Base-by-base conservation (phyloP, 2,329 filamentous ascomycete genomes). In the Tolypocladium inflatum region DNA sequence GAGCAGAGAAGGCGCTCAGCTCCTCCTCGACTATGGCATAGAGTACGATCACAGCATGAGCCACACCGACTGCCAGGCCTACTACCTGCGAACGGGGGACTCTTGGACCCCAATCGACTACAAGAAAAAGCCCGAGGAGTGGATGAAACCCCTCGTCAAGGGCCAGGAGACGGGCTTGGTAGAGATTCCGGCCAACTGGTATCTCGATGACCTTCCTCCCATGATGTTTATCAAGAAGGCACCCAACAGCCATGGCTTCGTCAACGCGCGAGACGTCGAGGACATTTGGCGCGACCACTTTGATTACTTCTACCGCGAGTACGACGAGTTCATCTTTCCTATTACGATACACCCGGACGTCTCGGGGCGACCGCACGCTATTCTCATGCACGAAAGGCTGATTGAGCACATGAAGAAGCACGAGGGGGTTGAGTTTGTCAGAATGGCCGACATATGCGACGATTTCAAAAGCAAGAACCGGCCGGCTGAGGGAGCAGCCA, bases 331-430 rank as follows among this genome's bases (percentile, higher is more conserved):
- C 62, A 81, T 90, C 55, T 90, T 90, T 64, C 87, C 88, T 0
- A 87, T 91, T 70, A 90, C 88, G 0, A 86, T 90, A 39, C 88
- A 91, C 69, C 88, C 88, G 0, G 88, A 91, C 65, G 85, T 88
- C 0, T 85, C 81, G 2, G 88, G 88, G 0, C 78, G 86, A 21
- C 88, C 88, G 0, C 88, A 91, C 70, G 88, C 85, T 0, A 64
- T 91, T 30, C 73, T 89, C 9, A 89, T 90, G 86, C 85, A 90
- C 62, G 86, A 90, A 70, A 64, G 69, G 59, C 59, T 74, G 41
- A 89, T 90, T 61, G 85, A 90, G 63, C 77, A 88, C 57, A 87
- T 90, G 66, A 89, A 86, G 58, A 78, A 75, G 56, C 78, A 80
- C 26, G 78, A 80, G 54, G 78, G 83, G 1, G 82, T 87, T 0